These are phyloP conservation scores for Kazachstania sp. DNA, from an alignment of 1,139 yeast genomes.

Conservation along the genomic window DNA sequence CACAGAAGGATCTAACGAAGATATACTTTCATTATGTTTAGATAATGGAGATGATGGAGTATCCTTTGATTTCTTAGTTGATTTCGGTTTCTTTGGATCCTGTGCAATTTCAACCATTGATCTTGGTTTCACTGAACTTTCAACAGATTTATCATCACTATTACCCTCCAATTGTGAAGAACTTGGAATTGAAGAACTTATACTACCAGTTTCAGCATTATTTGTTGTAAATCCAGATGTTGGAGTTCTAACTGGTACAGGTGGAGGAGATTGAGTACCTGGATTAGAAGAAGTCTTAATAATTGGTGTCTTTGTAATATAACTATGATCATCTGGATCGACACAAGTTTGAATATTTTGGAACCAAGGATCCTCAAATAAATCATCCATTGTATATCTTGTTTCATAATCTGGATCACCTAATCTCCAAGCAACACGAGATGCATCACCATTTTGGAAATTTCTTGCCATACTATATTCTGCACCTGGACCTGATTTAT, in stretches of 20 bases:
- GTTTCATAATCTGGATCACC: conserved; percentile 52
- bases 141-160: background rate
- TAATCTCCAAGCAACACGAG: conserved; percentile 67
- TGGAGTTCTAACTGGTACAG: background rate
- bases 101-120: conserved; percentile 26
- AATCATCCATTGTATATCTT: conserved; percentile 46
- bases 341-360: conserved; percentile 49
- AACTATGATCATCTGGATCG: conserved; percentile 16
- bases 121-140: conserved; percentile 12
- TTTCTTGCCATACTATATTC: conserved; percentile 60
- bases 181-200: background rate
- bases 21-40: background rate
- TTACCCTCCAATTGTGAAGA: background rate
- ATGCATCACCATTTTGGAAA: conserved; percentile 50
- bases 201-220: background rate
- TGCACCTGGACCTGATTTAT: conserved; percentile 52
- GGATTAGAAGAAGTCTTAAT: conserved; percentile 12
- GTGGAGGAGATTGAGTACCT: background rate
- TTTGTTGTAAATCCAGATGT: background rate
- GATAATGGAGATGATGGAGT: background rate
- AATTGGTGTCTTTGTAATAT: conserved; percentile 18
- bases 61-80: background rate
- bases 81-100: conserved; percentile 11
- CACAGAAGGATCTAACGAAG: background rate
- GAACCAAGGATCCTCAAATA: conserved; percentile 62